A percentile compares a stretch with the other conserved stretches of the same genome.
Conservation (phyloP, 257 asterid genomes). For the Linderniella brevidens region DNA sequence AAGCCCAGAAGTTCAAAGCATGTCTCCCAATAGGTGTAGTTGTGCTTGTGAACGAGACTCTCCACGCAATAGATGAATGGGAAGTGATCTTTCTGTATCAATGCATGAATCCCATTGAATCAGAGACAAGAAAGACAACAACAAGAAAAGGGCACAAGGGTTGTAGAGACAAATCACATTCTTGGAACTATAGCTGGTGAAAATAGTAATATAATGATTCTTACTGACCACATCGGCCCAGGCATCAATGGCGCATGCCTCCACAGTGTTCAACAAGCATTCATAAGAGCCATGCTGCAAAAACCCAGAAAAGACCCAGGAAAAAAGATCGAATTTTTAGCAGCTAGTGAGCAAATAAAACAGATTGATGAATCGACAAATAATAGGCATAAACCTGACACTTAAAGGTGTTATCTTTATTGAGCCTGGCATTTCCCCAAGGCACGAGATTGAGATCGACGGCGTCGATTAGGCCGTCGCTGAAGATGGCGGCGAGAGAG, state of each 20-base stretch:
- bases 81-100: conserved; percentile 62
- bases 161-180: no score
- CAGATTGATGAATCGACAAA: no score
- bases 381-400: conserved; percentile 21
- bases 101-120: not conserved
- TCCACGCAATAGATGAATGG: conserved; percentile 84
- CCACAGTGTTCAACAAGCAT: conserved; percentile 67
- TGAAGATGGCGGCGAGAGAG: conserved; percentile 17
- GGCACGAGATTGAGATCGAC: conserved; percentile 30
- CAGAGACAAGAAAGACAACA: conserved; percentile 1
- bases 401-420: conserved; percentile 11
- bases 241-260: conserved; percentile 78
- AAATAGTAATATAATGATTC: not conserved
- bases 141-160: not conserved
- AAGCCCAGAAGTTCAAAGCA: conserved; percentile 61
- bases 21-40: conserved; percentile 63
- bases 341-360: no score
- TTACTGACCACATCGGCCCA: conserved; percentile 86
- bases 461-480: conserved; percentile 18
- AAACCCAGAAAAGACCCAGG: no score
- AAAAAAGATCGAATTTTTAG: no score
- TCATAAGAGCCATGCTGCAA: conserved; percentile 72
- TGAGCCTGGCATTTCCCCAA: conserved; percentile 34
- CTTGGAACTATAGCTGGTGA: not conserved
- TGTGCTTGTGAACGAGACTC: conserved; percentile 38